Evolutionary conservation across 2,329 filamentous ascomycete species (phyloP), one percentile per base, ranked within the genome.

Genomic region (Fusarium scirpi): DNA sequence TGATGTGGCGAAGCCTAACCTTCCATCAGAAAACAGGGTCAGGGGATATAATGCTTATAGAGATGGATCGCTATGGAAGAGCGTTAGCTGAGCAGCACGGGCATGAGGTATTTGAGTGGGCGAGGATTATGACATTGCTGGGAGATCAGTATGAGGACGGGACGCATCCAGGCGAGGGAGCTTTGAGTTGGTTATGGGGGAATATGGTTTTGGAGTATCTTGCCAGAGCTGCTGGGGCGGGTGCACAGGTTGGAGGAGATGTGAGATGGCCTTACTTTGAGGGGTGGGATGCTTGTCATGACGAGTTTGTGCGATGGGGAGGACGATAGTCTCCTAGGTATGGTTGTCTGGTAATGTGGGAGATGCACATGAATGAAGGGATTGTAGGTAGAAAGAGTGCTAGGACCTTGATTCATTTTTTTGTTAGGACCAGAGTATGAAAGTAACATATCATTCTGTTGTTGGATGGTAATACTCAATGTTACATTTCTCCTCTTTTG

Each of bases 401-500:
- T 7, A n/a, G 34, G 34, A 38, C 5, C 16, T 18, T 34, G 32
- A 34, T 34, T 18, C 9, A 34, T 34, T 34, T 34, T 34, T 34
- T 34, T 34, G 32, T 34, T 11, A 38, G 18, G 18, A n/a, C 18
- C 18, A n/a, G 18, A 38, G 10, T n/a, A 38, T 11, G 34, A 38
- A 38, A n/a, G 34, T 38, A 38, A 38, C 34, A 38, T 38, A n/a
- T n/a, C 34, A 38, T 38, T n/a, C 18, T 11, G 18, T 10, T 38
- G 34, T 38, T 38, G 18, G 34, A 38, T 38, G 6, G 40, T 16
- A n/a, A 29, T 38, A 22, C 41, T 45, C 32, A 44, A 69, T 48
- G 67, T 69, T 69, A 69, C 67, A 62, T 69, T 67, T 62, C 66
- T 70, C 67, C 62, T 67, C 67, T 54, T 66, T 67, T n/a, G 30